phyloP scores from a whole-genome alignment of 768 basidiomycete genomes.

The Tylopilus plumbeoviolaceoides region DNA sequence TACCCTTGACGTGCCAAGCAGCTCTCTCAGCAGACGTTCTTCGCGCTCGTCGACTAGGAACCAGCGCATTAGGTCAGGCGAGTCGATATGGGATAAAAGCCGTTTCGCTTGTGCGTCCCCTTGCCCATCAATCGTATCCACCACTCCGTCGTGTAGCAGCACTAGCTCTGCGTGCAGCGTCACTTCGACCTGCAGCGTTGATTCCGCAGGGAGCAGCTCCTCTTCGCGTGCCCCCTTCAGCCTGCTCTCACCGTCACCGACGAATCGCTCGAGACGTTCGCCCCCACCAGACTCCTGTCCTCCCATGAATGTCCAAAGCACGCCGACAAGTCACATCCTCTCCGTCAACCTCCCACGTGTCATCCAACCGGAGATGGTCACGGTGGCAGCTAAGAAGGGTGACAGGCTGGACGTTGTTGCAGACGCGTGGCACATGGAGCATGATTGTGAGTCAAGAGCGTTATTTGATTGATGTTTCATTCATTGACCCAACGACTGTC shows the following conservation, averaged over 20 bases:
- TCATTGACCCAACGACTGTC: constrained; percentile 3
- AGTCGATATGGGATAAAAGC: constrained; percentile 28
- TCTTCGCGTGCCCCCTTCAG: constrained; percentile 15
- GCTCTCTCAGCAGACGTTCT: constrained; percentile 26
- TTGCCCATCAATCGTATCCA: constrained; percentile 25
- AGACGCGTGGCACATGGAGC: constrained; percentile 60
- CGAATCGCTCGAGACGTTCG: constrained; percentile 29
- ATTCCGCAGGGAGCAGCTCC: constrained; percentile 11
- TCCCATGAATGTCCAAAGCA: constrained; percentile 42
- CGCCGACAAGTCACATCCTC: constrained; percentile 39
- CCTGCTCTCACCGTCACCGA: constrained; percentile 26
- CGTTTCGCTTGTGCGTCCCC: constrained; percentile 29
- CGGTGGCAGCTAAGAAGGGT: constrained; percentile 55
- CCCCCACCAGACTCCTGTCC: constrained; percentile 36
- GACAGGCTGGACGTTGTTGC: constrained; percentile 55
- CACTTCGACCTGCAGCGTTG: constrained; percentile 18
- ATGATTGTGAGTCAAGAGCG: constrained; percentile 45
- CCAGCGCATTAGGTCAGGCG: constrained; percentile 21
- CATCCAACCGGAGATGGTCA: constrained; percentile 60
- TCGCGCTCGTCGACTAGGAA: constrained; percentile 29
- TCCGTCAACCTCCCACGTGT: constrained; percentile 44
- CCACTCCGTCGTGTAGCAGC: constrained; percentile 21
- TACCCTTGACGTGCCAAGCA: constrained; percentile 22
- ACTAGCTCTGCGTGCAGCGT: constrained; percentile 25
- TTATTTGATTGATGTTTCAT: not conserved